These are phyloP conservation scores for Suhomyces vadensis DNA, from an alignment of 805 yeast species.

Conservation along the genomic window DNA sequence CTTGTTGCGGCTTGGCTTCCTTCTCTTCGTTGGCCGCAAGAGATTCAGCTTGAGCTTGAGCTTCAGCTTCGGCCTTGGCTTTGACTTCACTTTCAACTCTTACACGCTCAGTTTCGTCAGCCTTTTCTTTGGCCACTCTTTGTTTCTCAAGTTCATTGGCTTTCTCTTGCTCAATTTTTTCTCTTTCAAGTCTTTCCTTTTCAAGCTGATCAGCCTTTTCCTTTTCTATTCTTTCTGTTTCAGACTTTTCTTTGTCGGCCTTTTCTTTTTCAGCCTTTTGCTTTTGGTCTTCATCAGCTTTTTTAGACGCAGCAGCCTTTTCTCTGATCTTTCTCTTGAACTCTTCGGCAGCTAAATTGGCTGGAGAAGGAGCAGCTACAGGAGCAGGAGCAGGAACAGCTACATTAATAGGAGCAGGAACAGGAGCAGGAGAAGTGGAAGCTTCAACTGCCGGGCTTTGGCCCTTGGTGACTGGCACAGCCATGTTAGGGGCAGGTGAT, in stretches of 20 bases:
- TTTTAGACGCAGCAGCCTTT: slow-evolving; percentile 13
- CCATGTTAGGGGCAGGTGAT: slow-evolving; percentile 28
- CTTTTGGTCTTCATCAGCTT: slow-evolving; percentile 13
- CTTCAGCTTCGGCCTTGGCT: slow-evolving; percentile 8
- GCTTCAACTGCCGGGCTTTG: slow-evolving; percentile 12
- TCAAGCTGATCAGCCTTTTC: slow-evolving; percentile 10
- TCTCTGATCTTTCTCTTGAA: slow-evolving; percentile 38
- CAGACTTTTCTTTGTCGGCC: slow-evolving; percentile 13
- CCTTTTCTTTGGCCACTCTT: slow-evolving; percentile 8
- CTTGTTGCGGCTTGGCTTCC: no score
- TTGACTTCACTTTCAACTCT: slow-evolving; percentile 4
- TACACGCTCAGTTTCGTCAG: slow-evolving; percentile 4
- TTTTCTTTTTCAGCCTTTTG: slow-evolving; percentile 10
- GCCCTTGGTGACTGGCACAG: slow-evolving; percentile 12
- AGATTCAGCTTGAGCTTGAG: slow-evolving; percentile 12
- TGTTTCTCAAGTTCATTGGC: slow-evolving; percentile 11
- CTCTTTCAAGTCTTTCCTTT: slow-evolving; percentile 6
- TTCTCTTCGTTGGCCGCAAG: slow-evolving; percentile 2
- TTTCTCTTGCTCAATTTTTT: slow-evolving; percentile 1
- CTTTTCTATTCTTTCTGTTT: slow-evolving; percentile 9
- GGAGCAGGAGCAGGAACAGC: slow-evolving; percentile 13
- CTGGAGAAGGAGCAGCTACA: slow-evolving; percentile 7
- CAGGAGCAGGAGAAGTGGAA: slow-evolving; percentile 7
- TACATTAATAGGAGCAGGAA: slow-evolving; percentile 8
- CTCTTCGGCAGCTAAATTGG: slow-evolving; percentile 33